phyloP scores from a whole-genome alignment of 805 yeast genomes.

The Candida arabinofermentans region DNA sequence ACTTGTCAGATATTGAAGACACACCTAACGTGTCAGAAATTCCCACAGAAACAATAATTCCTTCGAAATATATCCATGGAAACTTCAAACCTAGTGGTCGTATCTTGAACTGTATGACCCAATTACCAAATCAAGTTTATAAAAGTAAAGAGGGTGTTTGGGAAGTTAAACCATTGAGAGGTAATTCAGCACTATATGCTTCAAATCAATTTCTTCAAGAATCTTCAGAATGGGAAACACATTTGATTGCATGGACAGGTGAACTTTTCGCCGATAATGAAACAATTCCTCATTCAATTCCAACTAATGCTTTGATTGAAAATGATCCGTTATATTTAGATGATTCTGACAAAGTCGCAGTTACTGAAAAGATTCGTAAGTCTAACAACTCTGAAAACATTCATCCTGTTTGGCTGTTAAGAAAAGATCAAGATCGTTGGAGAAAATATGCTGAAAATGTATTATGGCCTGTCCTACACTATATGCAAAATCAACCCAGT shows the following conservation, averaged over 20 bases:
- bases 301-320: slow-evolving; percentile 28
- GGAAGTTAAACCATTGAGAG: slow-evolving; percentile 65
- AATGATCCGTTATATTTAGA: slow-evolving; percentile 62
- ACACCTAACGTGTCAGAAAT: no score
- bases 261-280: slow-evolving; percentile 47
- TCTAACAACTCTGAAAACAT: slow-evolving; percentile 48
- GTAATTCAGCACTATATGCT: slow-evolving; percentile 81
- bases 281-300: slow-evolving; percentile 23
- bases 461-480: slow-evolving; percentile 94
- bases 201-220: slow-evolving; percentile 61
- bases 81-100: slow-evolving; percentile 55
- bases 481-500: slow-evolving; percentile 73
- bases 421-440: slow-evolving; percentile 81
- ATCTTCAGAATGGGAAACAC: slow-evolving; percentile 80
- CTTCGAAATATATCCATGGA: slow-evolving; percentile 18
- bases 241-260: slow-evolving; percentile 94
- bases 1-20: no score
- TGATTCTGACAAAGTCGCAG: slow-evolving; percentile 47
- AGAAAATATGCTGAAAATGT: slow-evolving; percentile 84
- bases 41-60: no score
- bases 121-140: slow-evolving; percentile 59
- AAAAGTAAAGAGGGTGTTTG: slow-evolving; percentile 40
- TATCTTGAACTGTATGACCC: slow-evolving; percentile 62
- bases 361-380: slow-evolving; percentile 44
- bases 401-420: slow-evolving; percentile 86